A percentile compares a stretch with the other conserved stretches of the same genome.
Evolutionary conservation across 768 basidiomycete species (phyloP).

Genomic region (Cantharellus anzutake): DNA sequence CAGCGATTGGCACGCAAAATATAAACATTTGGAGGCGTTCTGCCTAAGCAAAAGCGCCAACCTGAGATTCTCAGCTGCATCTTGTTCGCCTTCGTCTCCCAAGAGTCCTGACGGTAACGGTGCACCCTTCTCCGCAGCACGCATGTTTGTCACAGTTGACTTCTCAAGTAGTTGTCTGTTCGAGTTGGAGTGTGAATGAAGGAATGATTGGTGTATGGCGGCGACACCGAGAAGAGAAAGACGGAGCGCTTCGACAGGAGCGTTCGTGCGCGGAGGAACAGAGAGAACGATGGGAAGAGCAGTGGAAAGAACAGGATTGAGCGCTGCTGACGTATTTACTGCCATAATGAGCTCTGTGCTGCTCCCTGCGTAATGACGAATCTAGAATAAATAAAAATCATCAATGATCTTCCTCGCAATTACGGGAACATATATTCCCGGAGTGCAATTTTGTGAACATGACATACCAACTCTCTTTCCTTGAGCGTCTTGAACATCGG

Average conservation of each 20-base stretch:
- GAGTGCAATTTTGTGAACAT: background rate
- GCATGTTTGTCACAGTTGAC: background rate
- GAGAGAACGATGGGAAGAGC: slow-evolving; percentile 25
- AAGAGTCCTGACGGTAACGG: background rate
- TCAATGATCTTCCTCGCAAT: slow-evolving; percentile 21
- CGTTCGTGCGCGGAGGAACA: slow-evolving; percentile 20
- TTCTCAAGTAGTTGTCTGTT: background rate
- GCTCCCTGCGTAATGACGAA: slow-evolving; percentile 26
- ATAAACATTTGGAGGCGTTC: slow-evolving; percentile 19
- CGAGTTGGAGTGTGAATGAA: slow-evolving; percentile 18
- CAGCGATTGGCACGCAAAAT: slow-evolving; percentile 16
- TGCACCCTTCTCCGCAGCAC: background rate
- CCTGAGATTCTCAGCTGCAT: background rate
- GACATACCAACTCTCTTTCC: slow-evolving; percentile 11
- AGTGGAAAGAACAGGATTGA: slow-evolving; percentile 26
- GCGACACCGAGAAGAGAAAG: slow-evolving; percentile 23
- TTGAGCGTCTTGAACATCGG: slow-evolving; percentile 10
- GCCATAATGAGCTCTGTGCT: slow-evolving; percentile 29
- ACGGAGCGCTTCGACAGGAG: slow-evolving; percentile 23
- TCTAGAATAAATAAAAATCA: slow-evolving; percentile 17
- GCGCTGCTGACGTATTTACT: slow-evolving; percentile 15
- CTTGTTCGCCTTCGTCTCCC: background rate
- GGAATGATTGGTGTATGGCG: slow-evolving; percentile 25
- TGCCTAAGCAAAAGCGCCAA: slow-evolving; percentile 11
- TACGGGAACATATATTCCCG: too few species aligned